These are phyloP conservation scores for Ogataea trehalophila DNA, from an alignment of 805 yeast genomes.

Conservation along the genomic window DNA sequence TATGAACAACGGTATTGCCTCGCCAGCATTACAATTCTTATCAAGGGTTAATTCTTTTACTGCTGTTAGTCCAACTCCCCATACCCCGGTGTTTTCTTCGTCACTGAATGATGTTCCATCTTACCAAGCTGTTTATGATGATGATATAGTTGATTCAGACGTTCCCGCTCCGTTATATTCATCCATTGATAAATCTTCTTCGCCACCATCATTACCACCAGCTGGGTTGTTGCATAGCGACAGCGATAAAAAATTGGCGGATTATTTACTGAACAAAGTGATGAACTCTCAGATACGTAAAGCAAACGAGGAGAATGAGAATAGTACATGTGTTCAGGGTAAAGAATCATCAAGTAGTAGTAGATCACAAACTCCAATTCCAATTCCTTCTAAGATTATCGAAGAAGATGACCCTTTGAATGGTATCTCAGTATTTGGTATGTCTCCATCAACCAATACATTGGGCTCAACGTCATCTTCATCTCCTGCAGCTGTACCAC, in stretches of 20 bases:
- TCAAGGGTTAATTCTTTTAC: conserved; percentile 17
- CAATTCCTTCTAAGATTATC: not conserved
- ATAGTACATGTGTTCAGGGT: no score
- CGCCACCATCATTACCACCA: not conserved
- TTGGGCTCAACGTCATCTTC: not conserved
- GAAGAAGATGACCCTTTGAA: not conserved
- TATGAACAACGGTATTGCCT: not conserved
- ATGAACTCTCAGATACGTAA: conserved; percentile 8
- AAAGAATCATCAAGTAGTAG: not conserved
- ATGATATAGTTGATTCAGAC: conserved; percentile 16
- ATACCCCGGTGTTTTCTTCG: conserved; percentile 2
- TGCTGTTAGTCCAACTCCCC: conserved; percentile 3
- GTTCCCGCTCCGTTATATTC: conserved; percentile 17
- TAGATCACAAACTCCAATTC: not conserved
- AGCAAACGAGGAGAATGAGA: not conserved
- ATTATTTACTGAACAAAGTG: conserved; percentile 10
- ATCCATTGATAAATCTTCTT: not conserved
- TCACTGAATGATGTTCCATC: conserved; percentile 21
- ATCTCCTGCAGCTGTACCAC: not conserved
- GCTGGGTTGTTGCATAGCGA: not conserved
- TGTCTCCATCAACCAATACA: not conserved
- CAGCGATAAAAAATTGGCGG: conserved; percentile 5
- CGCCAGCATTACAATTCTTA: conserved; percentile 18
- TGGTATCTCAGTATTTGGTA: not conserved
- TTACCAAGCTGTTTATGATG: conserved; percentile 25